Percentiles rank a stretch among this genome's conserved stretches.
Conservation (phyloP, 2,329 filamentous ascomycete genomes). For the Didymella arachidicola region DNA sequence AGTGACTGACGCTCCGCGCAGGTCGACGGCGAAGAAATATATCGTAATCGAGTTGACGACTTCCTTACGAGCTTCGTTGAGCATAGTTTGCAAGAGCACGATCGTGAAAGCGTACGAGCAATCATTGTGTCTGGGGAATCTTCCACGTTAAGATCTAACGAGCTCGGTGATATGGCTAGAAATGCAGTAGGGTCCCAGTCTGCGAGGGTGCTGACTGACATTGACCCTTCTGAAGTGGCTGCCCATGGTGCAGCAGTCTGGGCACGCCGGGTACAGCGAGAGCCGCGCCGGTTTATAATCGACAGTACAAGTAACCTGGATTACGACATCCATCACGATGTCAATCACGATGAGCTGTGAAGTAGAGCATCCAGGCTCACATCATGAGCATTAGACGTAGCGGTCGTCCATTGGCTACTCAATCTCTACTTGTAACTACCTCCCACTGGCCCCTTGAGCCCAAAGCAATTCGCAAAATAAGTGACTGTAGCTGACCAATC, state of each 20-base stretch:
- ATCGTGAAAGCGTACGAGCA: background rate
- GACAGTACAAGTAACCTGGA: too few species aligned
- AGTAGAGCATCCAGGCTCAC: background rate
- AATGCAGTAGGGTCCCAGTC: too few species aligned
- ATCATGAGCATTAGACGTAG: background rate
- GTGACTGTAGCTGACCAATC: slow-evolving; percentile 72
- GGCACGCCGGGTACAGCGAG: background rate
- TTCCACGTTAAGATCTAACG: too few species aligned
- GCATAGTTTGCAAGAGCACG: too few species aligned
- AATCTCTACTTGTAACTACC: slow-evolving; percentile 22
- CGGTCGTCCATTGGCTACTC: too few species aligned
- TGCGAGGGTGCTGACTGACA: too few species aligned
- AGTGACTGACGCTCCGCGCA: too few species aligned
- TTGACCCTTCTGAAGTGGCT: slow-evolving; percentile 3
- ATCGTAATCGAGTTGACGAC: too few species aligned
- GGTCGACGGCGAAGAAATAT: too few species aligned
- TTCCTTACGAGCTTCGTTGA: too few species aligned
- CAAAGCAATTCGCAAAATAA: slow-evolving; percentile 74
- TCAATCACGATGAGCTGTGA: background rate
- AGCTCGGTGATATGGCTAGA: too few species aligned
- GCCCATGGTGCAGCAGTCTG: slow-evolving; percentile 2
- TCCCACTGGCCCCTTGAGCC: slow-evolving; percentile 32
- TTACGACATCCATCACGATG: background rate
- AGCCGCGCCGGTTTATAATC: background rate
- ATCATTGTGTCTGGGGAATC: background rate